These are phyloP conservation scores for Xenoacremonium recifei DNA, from an alignment of 2,329 filamentous ascomycete species.

Conservation along the genomic window DNA sequence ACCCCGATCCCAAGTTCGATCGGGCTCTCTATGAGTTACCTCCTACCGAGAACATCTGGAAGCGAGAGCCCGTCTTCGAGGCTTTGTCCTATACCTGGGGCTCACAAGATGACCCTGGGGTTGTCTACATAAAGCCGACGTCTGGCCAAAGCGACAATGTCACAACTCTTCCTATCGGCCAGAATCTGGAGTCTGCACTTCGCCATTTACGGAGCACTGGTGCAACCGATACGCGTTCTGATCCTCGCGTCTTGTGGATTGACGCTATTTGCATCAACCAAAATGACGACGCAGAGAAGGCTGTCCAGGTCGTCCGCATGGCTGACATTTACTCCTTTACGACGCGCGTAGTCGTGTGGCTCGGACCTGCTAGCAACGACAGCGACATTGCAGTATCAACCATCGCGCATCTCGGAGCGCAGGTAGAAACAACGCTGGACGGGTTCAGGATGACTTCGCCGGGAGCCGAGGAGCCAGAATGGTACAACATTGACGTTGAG, in stretches of 20 bases:
- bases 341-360: conserved; percentile 2
- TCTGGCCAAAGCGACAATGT: too few species aligned
- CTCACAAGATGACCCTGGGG: not conserved
- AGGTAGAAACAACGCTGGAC: conserved; percentile 2
- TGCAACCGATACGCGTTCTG: too few species aligned
- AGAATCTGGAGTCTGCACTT: conserved; percentile 4
- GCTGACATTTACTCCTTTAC: conserved; percentile 1
- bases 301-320: conserved; percentile 5
- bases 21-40: conserved; percentile 2
- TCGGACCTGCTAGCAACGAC: conserved; percentile 2
- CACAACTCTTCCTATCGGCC: too few species aligned
- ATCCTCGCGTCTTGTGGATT: conserved; percentile 7
- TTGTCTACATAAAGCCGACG: too few species aligned
- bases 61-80: conserved; percentile 4
- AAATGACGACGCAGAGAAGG: conserved; percentile 5
- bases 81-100: conserved; percentile 7
- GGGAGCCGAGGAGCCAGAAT: not conserved
- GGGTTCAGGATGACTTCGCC: not conserved
- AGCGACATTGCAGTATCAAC: conserved; percentile 1
- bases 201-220: conserved; percentile 2
- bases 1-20: conserved; percentile 1
- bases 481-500: conserved; percentile 1
- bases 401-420: not conserved
- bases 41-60: not conserved
- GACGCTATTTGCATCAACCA: conserved; percentile 16